Conservation (phyloP, 2,329 filamentous ascomycete genomes). For the Neurospora sp. region DNA sequence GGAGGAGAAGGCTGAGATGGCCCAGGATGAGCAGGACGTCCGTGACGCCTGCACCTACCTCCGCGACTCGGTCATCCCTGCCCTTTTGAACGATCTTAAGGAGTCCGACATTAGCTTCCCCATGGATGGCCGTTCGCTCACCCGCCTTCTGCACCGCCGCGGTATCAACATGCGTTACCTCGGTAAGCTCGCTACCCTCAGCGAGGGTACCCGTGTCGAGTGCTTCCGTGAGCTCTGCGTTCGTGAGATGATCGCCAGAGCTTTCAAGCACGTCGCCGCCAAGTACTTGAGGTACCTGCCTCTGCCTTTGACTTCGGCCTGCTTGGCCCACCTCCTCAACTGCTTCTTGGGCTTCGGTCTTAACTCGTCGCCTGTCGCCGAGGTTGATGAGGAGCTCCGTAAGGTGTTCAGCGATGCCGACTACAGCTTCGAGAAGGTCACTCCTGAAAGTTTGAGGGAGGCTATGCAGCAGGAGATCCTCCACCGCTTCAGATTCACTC, state of each 20-base stretch:
- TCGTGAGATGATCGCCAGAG: slow-evolving; percentile 91
- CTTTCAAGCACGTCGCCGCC: slow-evolving; percentile 87
- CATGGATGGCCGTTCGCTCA: slow-evolving; percentile 93
- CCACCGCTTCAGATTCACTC: slow-evolving; percentile 66
- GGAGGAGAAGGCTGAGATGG: slow-evolving; percentile 76
- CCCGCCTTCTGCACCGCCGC: slow-evolving; percentile 83
- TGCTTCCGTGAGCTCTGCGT: slow-evolving; percentile 68
- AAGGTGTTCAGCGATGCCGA: slow-evolving; percentile 73
- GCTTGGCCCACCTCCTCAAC: slow-evolving; percentile 81
- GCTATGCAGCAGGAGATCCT: slow-evolving; percentile 64
- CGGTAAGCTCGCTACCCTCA: slow-evolving; percentile 68
- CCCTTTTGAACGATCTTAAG: slow-evolving; percentile 74
- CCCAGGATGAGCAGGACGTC: slow-evolving; percentile 79
- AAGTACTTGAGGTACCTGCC: slow-evolving; percentile 72
- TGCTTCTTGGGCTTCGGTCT: slow-evolving; percentile 73
- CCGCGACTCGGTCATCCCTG: slow-evolving; percentile 68
- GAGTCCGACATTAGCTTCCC: slow-evolving; percentile 94
- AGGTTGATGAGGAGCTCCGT: slow-evolving; percentile 66
- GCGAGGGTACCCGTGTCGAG: slow-evolving; percentile 61
- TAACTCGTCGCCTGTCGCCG: slow-evolving; percentile 68
- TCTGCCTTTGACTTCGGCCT: slow-evolving; percentile 67
- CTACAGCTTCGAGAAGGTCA: slow-evolving; percentile 70
- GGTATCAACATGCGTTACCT: slow-evolving; percentile 96
- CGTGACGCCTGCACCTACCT: slow-evolving; percentile 74
- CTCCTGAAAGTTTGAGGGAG: slow-evolving; percentile 58